Base-by-base conservation (phyloP, 2,329 filamentous ascomycete genomes). In the Exophiala xenobiotica region DNA sequence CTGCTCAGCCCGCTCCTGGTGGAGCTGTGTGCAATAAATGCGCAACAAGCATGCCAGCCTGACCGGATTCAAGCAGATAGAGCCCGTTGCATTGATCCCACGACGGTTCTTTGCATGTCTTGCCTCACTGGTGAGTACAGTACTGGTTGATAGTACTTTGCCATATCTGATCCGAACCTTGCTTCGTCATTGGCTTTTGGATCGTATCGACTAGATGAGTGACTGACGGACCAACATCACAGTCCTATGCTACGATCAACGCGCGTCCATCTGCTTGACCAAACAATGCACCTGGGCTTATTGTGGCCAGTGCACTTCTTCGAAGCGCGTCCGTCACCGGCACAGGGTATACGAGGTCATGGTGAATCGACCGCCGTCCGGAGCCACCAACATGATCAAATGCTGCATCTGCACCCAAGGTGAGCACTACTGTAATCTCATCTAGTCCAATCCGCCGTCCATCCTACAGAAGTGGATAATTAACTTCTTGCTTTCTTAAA, bases 231-330 rank as follows among this genome's bases (percentile, higher is more conserved):
- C 14, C 3, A 4, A 27, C 8, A 12, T 11, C 27, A 11, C 27
- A 31, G 27, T 12, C 14, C 27, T 42, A 20, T 42, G 39, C 39
- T 42, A 23, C 39, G 14, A 23, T 24, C 19, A 42, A 42, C 6
- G 23, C 3, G 39, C 16, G 12, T 14, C 18, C 4, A 43, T 27
- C 18, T 43, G 40, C 16, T 24, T 43, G 3, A 23, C 19, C 14
- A 27, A 43, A 18, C 22, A 43, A 16, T 43, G 40, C 12, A 23
- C 24, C 2, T 43, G 40, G 40, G 22, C 40, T 4, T 43, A 43
- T 16, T 43, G 40, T 26, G 40, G 9, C 11, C 14, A 43, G 14
- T 43, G 40, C 22, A 43, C 24, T 11, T 14, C 16, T 7, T 23
- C 40, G 8, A 43, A 16, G 2, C 22, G 11, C 12, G 24, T 43